Conservation (phyloP, 2,329 filamentous ascomycete genomes). For the Chaetomium strumarium region DNA sequence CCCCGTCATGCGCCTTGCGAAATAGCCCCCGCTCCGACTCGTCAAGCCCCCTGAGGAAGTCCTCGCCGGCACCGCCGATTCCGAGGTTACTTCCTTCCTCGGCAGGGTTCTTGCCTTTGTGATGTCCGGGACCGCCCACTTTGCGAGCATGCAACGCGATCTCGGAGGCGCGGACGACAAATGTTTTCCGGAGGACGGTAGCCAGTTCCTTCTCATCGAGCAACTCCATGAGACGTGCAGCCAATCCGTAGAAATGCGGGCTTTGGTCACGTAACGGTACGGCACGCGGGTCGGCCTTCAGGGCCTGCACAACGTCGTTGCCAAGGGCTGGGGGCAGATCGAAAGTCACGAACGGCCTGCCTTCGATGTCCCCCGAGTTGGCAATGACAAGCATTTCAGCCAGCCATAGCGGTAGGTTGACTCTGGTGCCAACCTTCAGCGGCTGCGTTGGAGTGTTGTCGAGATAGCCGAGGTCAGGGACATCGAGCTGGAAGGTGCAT, state of each 20-base stretch:
- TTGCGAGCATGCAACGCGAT: slow-evolving; percentile 88
- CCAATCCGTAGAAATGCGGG: slow-evolving; percentile 82
- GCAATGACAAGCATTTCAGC: slow-evolving; percentile 85
- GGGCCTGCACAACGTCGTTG: slow-evolving; percentile 74
- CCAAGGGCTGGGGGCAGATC: slow-evolving; percentile 75
- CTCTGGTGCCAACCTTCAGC: slow-evolving; percentile 73
- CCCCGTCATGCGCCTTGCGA: slow-evolving; percentile 65
- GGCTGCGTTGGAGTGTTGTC: slow-evolving; percentile 68
- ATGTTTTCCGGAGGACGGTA: slow-evolving; percentile 69
- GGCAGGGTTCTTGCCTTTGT: slow-evolving; percentile 42
- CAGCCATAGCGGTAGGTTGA: slow-evolving; percentile 88
- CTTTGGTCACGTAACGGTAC: slow-evolving; percentile 80
- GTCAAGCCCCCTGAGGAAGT: slow-evolving; percentile 83
- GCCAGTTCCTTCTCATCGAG: slow-evolving; percentile 79
- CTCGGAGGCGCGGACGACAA: slow-evolving; percentile 72
- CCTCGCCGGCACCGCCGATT: slow-evolving; percentile 59
- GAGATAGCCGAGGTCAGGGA: slow-evolving; percentile 81
- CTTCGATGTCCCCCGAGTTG: slow-evolving; percentile 35
- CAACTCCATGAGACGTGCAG: slow-evolving; percentile 78
- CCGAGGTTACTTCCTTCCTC: slow-evolving; percentile 54
- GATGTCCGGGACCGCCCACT: slow-evolving; percentile 53
- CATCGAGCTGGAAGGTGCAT: slow-evolving; percentile 87
- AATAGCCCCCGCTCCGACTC: slow-evolving; percentile 81
- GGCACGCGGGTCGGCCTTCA: slow-evolving; percentile 82
- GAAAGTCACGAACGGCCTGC: slow-evolving; percentile 64